Evolutionary conservation across 495 filamentous ascomycete species (phyloP), one percentile per base, ranked within the genome.

Genomic region (Aeminium ludgeri): DNA sequence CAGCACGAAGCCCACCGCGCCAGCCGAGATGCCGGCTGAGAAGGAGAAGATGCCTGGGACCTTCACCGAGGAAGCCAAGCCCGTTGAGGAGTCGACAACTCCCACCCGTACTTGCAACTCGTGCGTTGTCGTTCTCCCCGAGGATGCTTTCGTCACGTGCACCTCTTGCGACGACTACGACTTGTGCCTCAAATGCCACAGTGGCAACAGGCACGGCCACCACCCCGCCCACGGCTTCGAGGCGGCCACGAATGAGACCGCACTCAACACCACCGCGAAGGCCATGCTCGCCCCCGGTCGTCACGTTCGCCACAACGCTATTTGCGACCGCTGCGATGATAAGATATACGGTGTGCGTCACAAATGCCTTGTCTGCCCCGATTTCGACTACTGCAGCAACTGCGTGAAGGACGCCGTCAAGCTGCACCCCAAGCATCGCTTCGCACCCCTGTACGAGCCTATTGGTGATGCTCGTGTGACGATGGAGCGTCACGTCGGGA

Each of bases 281-380:
- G 60, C 66, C 40, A 76, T 83, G 39, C 79, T 86, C 50, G 62
- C 68, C 20, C 73, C 86, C n/a, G 89, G 91, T 36, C 82, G 87
- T 40, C 78, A 80, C 54, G 68, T 74, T 53, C 65, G 68, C 30
- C 89, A 99, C 63, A 76, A 76, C 38, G 89, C 89, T 30, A 76
- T 91, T 48, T 99, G 89, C 55, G 89, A 99, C 63, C 83, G 85
- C 31, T 99, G 89, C 59, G 82, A 99, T 44, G 78, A 80, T 63
- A 72, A 70, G 52, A 91, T 97, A 51, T 69, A 71, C 53, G 89
- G 89, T 51, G 73, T 92, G 32, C 87, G 89, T 51, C 80, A 96
- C 72, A 99, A 99, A 70, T 99, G 89, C 64, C 67, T 95, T 48
- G 77, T 80, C 52, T 99, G 89, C 67, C 89, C 91, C 23, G 89